Percentiles rank a stretch among this genome's conserved stretches.
Conservation (phyloP, 495 filamentous ascomycete genomes). For the Tuber brumale region DNA sequence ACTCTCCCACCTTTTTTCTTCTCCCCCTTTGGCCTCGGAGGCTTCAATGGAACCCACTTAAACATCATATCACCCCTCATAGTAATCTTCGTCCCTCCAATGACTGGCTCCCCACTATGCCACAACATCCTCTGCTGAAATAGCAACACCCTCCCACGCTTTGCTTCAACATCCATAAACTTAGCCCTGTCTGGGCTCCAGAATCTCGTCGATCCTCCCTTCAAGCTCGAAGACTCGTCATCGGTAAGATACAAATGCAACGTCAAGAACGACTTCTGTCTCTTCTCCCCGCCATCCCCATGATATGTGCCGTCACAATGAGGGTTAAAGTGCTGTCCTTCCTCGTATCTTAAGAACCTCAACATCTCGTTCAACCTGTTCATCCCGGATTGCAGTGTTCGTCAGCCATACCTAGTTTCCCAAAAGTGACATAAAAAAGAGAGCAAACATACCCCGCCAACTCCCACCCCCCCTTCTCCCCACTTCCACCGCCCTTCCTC, state of each 20-base stretch:
- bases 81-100: slow-evolving; percentile 54
- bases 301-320: slow-evolving; percentile 57
- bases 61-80: slow-evolving; percentile 61
- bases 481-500: slow-evolving; percentile 14
- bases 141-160: slow-evolving; percentile 52
- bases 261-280: slow-evolving; percentile 53
- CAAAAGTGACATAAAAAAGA: background rate
- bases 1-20: slow-evolving; percentile 1
- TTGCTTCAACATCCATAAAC: slow-evolving; percentile 51
- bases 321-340: slow-evolving; percentile 59
- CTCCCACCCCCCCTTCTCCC: slow-evolving; percentile 45
- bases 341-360: slow-evolving; percentile 58
- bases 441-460: slow-evolving; percentile 23
- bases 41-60: slow-evolving; percentile 28
- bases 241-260: slow-evolving; percentile 66
- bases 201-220: slow-evolving; percentile 56
- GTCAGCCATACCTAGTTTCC: slow-evolving; percentile 6
- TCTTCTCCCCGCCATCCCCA: slow-evolving; percentile 48
- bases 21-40: slow-evolving; percentile 3
- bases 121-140: slow-evolving; percentile 56
- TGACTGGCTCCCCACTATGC: slow-evolving; percentile 56
- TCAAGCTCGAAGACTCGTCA: slow-evolving; percentile 31
- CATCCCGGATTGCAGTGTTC: slow-evolving; percentile 26
- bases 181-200: slow-evolving; percentile 42
- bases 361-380: slow-evolving; percentile 57